phyloP scores from a whole-genome alignment of 2,329 filamentous ascomycete genomes.

The Fusarium haematococcum region DNA sequence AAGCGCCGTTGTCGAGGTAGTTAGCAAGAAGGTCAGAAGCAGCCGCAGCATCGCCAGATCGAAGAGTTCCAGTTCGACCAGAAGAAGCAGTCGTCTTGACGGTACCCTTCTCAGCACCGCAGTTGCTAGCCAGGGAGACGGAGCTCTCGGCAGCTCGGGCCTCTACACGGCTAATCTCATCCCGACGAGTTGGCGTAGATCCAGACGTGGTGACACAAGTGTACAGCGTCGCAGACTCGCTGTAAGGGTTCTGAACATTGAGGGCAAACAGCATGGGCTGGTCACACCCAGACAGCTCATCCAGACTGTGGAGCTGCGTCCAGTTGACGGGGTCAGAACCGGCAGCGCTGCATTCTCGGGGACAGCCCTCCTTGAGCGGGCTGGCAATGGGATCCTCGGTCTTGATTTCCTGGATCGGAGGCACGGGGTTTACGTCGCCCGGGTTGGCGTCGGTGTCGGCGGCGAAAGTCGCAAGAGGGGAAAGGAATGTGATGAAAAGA shows the following conservation, averaged over 20 bases:
- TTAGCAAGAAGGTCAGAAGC: constrained; percentile 33
- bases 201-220: constrained; percentile 27
- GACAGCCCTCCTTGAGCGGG: constrained; percentile 41
- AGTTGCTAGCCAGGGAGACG: constrained; percentile 33
- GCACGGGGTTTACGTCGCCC: constrained; percentile 37
- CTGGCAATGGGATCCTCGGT: constrained; percentile 41
- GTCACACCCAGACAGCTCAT: constrained; percentile 30
- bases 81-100: constrained; percentile 23
- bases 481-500: constrained; percentile 33
- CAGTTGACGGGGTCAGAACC: constrained; percentile 39
- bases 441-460: constrained; percentile 19
- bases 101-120: constrained; percentile 35
- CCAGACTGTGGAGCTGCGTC: constrained; percentile 41
- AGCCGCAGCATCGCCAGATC: constrained; percentile 20
- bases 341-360: constrained; percentile 30
- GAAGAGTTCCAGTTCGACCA: constrained; percentile 15
- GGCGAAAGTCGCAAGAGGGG: constrained; percentile 2
- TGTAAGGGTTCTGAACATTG: constrained; percentile 39
- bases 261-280: constrained; percentile 38
- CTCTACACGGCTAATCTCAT: constrained; percentile 20
- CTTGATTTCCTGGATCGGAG: constrained; percentile 38
- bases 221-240: constrained; percentile 40
- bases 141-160: constrained; percentile 19
- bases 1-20: constrained; percentile 32
- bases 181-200: constrained; percentile 17